Conservation (phyloP, 306 rosid species). For the Lagenaria siceraria region DNA sequence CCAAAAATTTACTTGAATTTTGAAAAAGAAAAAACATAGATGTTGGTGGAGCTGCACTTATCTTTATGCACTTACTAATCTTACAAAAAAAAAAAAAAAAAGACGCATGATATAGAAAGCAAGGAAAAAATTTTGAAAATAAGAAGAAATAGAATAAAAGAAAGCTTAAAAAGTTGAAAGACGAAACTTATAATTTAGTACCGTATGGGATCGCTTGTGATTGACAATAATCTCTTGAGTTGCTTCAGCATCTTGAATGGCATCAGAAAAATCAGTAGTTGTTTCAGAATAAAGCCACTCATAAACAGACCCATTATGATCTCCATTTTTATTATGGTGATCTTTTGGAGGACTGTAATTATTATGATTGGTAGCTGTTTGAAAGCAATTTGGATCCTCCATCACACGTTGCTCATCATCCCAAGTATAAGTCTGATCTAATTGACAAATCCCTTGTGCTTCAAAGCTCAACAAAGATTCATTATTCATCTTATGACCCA, state of each 20-base stretch:
- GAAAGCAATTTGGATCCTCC: slow-evolving; percentile 33
- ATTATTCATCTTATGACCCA: neutral
- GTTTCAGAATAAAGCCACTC: slow-evolving; percentile 52
- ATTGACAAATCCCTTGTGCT: slow-evolving; percentile 14
- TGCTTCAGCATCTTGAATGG: slow-evolving; percentile 21
- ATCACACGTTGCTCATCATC: slow-evolving; percentile 17
- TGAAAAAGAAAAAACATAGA: too few species aligned
- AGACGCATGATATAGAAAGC: too few species aligned
- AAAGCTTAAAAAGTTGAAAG: neutral
- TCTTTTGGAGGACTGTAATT: slow-evolving; percentile 20
- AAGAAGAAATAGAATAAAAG: neutral
- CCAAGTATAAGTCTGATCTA: slow-evolving; percentile 21
- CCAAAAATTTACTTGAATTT: too few species aligned
- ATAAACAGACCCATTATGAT: slow-evolving; percentile 18
- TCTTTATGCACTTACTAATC: too few species aligned
- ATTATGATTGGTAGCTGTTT: slow-evolving; percentile 22
- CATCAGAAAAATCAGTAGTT: slow-evolving; percentile 17
- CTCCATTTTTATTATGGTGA: slow-evolving; percentile 13
- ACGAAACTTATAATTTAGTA: slow-evolving; percentile 1
- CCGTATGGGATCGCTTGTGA: slow-evolving; percentile 40
- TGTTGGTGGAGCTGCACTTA: too few species aligned
- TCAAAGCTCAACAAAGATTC: slow-evolving; percentile 67
- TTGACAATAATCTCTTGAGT: slow-evolving; percentile 14
- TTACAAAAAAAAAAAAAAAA: too few species aligned
- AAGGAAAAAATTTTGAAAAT: too few species aligned